Evolutionary conservation across 306 rosid genomes (phyloP).

Genomic region (Trifolium dubium): DNA sequence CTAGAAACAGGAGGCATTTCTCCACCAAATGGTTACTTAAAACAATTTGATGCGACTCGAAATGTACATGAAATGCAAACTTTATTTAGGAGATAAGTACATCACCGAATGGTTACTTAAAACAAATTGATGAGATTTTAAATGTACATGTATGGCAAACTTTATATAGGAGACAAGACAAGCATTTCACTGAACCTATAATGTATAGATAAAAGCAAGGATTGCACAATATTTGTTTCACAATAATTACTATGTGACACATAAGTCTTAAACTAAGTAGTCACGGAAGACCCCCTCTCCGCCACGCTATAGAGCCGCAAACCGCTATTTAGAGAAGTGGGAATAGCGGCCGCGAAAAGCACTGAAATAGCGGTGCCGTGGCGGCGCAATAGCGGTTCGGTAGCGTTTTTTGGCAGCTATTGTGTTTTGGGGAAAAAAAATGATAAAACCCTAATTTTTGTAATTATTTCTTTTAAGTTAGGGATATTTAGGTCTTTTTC

Average conservation of each 20-base stretch:
- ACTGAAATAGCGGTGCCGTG: too few relatives aligned
- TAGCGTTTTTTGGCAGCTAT: too few relatives aligned
- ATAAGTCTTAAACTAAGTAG: not conserved
- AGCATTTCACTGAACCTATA: not conserved
- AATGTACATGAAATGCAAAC: constrained; percentile 20
- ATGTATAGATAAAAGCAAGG: not conserved
- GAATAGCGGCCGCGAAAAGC: too few relatives aligned
- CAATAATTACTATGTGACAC: not conserved
- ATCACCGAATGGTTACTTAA: constrained; percentile 17
- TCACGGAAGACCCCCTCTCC: too few relatives aligned
- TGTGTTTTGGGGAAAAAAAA: too few relatives aligned
- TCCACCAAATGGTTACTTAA: constrained; percentile 22
- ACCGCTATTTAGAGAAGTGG: too few relatives aligned
- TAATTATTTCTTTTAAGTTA: too few relatives aligned
- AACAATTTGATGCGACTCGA: constrained; percentile 3
- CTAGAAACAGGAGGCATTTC: constrained; percentile 4
- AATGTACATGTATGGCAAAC: constrained; percentile 20
- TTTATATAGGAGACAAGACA: not conserved
- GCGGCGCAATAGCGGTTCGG: too few relatives aligned
- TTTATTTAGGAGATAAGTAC: constrained; percentile 1
- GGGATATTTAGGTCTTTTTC: too few relatives aligned
- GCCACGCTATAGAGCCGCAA: too few relatives aligned
- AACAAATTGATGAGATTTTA: constrained; percentile 6
- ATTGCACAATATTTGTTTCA: not conserved
- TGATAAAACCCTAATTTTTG: too few relatives aligned